A percentile compares a stretch with the other conserved stretches of the same genome.
Conservation (phyloP, 2,329 filamentous ascomycete species). For the Beauveria australis region DNA sequence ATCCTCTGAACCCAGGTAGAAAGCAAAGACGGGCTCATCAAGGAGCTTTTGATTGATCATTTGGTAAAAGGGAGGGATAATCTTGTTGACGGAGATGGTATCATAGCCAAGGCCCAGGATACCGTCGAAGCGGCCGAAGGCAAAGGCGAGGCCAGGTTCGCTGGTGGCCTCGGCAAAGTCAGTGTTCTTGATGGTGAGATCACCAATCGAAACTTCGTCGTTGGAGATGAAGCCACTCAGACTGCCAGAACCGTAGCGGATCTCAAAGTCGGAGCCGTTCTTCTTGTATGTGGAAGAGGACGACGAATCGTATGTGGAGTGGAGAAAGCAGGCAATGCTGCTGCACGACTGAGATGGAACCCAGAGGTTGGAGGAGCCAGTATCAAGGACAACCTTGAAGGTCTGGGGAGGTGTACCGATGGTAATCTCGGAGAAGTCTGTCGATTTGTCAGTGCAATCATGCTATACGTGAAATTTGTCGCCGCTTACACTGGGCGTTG, state of each 20-base stretch:
- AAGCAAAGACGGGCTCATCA: constrained; percentile 89
- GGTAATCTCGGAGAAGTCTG: constrained; percentile 94
- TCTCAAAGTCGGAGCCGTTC: constrained; percentile 89
- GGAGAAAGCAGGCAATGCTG: constrained; percentile 96
- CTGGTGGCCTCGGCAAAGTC: constrained; percentile 93
- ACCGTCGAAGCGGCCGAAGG: constrained; percentile 94
- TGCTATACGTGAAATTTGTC: not conserved
- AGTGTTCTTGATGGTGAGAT: constrained; percentile 79
- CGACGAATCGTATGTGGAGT: constrained; percentile 91
- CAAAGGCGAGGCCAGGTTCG: constrained; percentile 94
- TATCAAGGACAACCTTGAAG: constrained; percentile 99
- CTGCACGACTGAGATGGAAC: constrained; percentile 83
- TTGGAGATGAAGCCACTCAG: constrained; percentile 89
- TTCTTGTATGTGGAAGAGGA: constrained; percentile 84
- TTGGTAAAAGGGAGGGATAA: constrained; percentile 93
- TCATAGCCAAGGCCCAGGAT: constrained; percentile 93
- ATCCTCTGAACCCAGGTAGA: constrained; percentile 76
- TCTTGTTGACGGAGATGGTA: constrained; percentile 92
- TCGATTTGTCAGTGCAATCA: constrained; percentile 12
- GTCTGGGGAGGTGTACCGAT: constrained; percentile 85
- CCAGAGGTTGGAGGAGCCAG: constrained; percentile 98
- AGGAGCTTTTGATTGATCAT: constrained; percentile 85
- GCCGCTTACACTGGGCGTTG: constrained; percentile 89
- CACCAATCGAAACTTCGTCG: constrained; percentile 79
- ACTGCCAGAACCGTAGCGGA: constrained; percentile 90